Evolutionary conservation across 1,284 basidiomycete species (phyloP), one percentile per base, ranked within the genome.

Genomic region (Flammula alnicola): DNA sequence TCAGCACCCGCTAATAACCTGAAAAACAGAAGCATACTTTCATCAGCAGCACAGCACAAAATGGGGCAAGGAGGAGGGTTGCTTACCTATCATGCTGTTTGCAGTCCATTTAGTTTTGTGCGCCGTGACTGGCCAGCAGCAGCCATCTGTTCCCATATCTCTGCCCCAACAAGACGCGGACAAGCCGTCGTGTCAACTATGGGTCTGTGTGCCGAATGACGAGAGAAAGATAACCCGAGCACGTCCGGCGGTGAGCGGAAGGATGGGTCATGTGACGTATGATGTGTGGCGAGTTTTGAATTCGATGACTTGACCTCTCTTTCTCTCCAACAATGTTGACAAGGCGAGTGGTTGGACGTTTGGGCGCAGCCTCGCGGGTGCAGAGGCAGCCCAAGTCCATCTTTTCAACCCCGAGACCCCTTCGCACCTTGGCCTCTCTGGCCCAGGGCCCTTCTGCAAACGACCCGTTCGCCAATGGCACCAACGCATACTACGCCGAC

Each of bases 401-500:
- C n/a, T n/a, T n/a, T n/a, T n/a, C n/a, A n/a, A n/a, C 38, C 23
- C 51, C 47, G 6, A 46, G 31, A 20, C 41, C 32, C 22, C 20
- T 41, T 10, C 16, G 32, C 12, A 17, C n/a, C n/a, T n/a, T 59
- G 17, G 55, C 59, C 3, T 48, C 61, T 6, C 50, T 57, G n/a
- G 51, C 62, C 8, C 49, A 53, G 20, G 56, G 54, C 10, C 86
- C 86, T 3, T 89, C 87, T 1, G 70, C 85, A 16, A 88, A 88
- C 57, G 88, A 91, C 66, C 76, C 81, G 14, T 95, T 96, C 66
- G 93, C 93, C 17, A 95, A 91, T 57, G 93, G 93, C 45, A 93
- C 88, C 38, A 97, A 97, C 73, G 79, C 92, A 32, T 95, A 96
- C 77, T 98, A 99, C 68, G 91, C 89, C 37, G 95, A 98, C 66